A percentile compares a stretch with the other conserved stretches of the same genome.
These are phyloP conservation scores for Tetratostichococcus sp. DNA, from an alignment of 139 green algal species.

Conservation along the genomic window DNA sequence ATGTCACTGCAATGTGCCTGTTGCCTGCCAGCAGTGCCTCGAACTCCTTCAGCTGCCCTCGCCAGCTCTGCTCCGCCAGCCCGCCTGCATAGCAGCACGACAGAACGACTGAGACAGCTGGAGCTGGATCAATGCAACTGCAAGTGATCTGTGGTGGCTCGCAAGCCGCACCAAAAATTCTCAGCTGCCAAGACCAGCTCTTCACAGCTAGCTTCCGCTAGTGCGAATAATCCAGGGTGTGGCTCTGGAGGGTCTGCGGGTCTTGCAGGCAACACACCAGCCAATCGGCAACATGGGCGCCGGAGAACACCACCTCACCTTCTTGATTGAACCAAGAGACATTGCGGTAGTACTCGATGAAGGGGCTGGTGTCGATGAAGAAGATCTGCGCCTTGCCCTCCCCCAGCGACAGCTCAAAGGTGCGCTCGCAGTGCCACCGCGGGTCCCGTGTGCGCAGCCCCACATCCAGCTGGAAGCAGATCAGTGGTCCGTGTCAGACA, in stretches of 20 bases:
- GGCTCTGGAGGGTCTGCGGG: too few species aligned
- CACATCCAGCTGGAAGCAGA: conserved; percentile 30
- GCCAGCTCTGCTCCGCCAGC: conserved; percentile 42
- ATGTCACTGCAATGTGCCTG: too few species aligned
- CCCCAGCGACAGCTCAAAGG: conserved; percentile 15
- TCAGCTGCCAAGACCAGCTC: conserved; percentile 27
- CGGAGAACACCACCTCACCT: conserved; percentile 14
- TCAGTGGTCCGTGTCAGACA: too few species aligned
- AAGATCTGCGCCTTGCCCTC: conserved; percentile 43
- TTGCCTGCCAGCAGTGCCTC: conserved; percentile 24
- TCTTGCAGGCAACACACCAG: too few species aligned
- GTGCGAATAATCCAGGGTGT: too few species aligned
- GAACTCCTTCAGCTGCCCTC: conserved; percentile 38
- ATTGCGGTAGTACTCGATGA: conserved; percentile 37
- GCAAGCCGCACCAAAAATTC: conserved; percentile 37
- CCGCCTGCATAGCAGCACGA: conserved; percentile 38
- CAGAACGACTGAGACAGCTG: too few species aligned
- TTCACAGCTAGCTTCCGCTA: conserved; percentile 50
- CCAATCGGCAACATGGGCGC: too few species aligned
- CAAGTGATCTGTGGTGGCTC: too few species aligned
- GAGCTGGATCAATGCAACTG: too few species aligned
- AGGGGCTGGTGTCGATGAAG: conserved; percentile 69
- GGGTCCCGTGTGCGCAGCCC: conserved; percentile 29
- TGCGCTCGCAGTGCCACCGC: conserved; percentile 53
- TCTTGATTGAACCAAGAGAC: conserved; percentile 29